These are phyloP conservation scores for Vanrija humicola DNA, from an alignment of 1,284 basidiomycete species.

Conservation along the genomic window DNA sequence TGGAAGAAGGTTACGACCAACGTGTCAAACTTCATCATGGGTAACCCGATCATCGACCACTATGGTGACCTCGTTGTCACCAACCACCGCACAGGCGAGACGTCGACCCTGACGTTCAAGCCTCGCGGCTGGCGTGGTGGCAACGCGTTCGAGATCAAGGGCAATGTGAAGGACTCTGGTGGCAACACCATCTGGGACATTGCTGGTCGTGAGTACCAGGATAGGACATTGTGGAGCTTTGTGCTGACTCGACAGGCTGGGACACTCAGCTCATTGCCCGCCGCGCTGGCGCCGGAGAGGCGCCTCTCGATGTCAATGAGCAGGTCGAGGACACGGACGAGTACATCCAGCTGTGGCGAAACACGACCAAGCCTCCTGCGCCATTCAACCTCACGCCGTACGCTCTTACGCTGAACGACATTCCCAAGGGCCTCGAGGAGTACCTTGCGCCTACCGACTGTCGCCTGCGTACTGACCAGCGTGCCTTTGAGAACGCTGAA, in stretches of 20 bases:
- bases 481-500: conserved; percentile 88
- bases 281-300: conserved; percentile 61
- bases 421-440: conserved; percentile 56
- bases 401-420: conserved; percentile 71
- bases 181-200: conserved; percentile 80
- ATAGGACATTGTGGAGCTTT: background rate
- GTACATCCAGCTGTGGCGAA: conserved; percentile 70
- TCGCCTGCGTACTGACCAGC: conserved; percentile 85
- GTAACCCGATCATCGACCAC: conserved; percentile 91
- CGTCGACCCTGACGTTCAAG: conserved; percentile 88
- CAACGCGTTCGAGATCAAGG: conserved; percentile 88
- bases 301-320: conserved; percentile 57
- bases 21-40: conserved; percentile 89
- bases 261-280: conserved; percentile 89
- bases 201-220: conserved; percentile 60
- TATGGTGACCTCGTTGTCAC: conserved; percentile 89
- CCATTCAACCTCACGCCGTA: conserved; percentile 96
- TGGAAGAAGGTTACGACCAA: conserved; percentile 81
- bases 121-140: conserved; percentile 90
- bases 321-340: conserved; percentile 35
- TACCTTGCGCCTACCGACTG: conserved; percentile 90
- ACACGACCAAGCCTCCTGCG: conserved; percentile 74
- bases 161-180: conserved; percentile 66
- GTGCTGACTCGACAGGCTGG: conserved; percentile 58
- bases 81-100: conserved; percentile 90